Conservation (phyloP, 2,329 filamentous ascomycete species). For the Salinomyces thailandicus region DNA sequence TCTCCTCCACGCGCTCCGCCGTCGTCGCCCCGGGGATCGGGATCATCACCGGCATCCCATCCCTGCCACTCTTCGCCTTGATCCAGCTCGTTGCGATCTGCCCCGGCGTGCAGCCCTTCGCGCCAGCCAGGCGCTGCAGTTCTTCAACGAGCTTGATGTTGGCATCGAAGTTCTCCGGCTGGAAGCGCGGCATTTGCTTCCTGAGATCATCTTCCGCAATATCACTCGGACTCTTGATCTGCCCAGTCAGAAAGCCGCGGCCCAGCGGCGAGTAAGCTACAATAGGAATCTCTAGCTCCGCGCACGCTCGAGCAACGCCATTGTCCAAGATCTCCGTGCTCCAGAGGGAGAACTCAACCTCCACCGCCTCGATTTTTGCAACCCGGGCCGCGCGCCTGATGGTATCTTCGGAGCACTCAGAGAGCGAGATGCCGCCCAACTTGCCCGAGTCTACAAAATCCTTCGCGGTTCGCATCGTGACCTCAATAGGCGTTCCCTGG, state of each 20-base stretch:
- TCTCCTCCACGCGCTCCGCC: slow-evolving; percentile 31
- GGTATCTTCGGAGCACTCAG: slow-evolving; percentile 35
- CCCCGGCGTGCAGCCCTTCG: slow-evolving; percentile 42
- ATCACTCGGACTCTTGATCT: slow-evolving; percentile 43
- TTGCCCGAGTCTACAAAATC: slow-evolving; percentile 28
- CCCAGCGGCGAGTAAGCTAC: slow-evolving; percentile 65
- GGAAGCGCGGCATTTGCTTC: slow-evolving; percentile 46
- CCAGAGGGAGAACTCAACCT: slow-evolving; percentile 51
- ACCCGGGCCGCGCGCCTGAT: slow-evolving; percentile 42
- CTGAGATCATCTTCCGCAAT: slow-evolving; percentile 44
- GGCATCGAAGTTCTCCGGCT: slow-evolving; percentile 50
- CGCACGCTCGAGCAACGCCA: slow-evolving; percentile 46
- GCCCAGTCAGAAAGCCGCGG: slow-evolving; percentile 47
- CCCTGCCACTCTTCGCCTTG: slow-evolving; percentile 30
- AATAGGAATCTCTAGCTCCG: slow-evolving; percentile 56
- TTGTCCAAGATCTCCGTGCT: slow-evolving; percentile 48
- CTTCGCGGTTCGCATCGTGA: slow-evolving; percentile 34
- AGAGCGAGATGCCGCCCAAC: slow-evolving; percentile 37
- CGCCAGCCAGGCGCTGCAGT: slow-evolving; percentile 47
- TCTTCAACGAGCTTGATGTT: slow-evolving; percentile 53
- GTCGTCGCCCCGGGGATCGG: slow-evolving; percentile 35
- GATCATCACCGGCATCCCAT: slow-evolving; percentile 36
- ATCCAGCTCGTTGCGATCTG: slow-evolving; percentile 44
- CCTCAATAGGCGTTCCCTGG: slow-evolving; percentile 34
- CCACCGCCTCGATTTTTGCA: slow-evolving; percentile 47